phyloP scores from a whole-genome alignment of 441 rosid species.

The Adansonia rubrostipa region DNA sequence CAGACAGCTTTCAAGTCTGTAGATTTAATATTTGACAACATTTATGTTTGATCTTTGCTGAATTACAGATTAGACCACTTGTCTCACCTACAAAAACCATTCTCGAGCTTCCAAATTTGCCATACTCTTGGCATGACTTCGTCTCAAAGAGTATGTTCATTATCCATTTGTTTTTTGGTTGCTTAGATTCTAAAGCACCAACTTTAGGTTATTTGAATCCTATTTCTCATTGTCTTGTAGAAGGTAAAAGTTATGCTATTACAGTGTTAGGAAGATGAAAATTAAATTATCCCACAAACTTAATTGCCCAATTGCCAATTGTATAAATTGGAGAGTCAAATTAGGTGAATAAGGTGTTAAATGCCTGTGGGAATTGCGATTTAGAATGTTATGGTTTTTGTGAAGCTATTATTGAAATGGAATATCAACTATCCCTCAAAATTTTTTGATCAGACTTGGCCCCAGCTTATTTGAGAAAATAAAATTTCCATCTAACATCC shows the following conservation, averaged over 20 bases:
- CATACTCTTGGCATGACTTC: conserved; percentile 96
- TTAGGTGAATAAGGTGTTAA: conserved; percentile 13
- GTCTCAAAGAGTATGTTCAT: conserved; percentile 79
- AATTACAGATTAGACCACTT: conserved; percentile 90
- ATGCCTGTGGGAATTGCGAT: neutral
- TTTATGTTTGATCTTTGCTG: conserved; percentile 26
- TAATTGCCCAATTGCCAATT: conserved; percentile 3
- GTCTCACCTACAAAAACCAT: conserved; percentile 74
- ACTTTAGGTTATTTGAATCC: neutral
- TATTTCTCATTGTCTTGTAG: conserved; percentile 18
- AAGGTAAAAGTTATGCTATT: conserved; percentile 7
- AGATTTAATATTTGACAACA: conserved; percentile 15
- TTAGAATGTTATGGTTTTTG: neutral
- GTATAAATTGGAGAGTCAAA: neutral
- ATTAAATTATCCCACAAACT: conserved; percentile 9
- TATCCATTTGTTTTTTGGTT: conserved; percentile 9
- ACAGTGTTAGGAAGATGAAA: conserved; percentile 12
- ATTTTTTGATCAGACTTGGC: neutral
- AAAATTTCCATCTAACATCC: conserved; percentile 10
- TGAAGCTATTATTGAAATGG: neutral
- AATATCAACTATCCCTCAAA: conserved; percentile 3
- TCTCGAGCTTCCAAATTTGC: conserved; percentile 45
- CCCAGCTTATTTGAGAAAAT: neutral
- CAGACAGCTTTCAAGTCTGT: neutral
- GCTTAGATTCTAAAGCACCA: conserved; percentile 15